A percentile compares a stretch with the other conserved stretches of the same genome.
Evolutionary conservation across 2,329 filamentous ascomycete species (phyloP).

Genomic region (Hypomyces rosellus): DNA sequence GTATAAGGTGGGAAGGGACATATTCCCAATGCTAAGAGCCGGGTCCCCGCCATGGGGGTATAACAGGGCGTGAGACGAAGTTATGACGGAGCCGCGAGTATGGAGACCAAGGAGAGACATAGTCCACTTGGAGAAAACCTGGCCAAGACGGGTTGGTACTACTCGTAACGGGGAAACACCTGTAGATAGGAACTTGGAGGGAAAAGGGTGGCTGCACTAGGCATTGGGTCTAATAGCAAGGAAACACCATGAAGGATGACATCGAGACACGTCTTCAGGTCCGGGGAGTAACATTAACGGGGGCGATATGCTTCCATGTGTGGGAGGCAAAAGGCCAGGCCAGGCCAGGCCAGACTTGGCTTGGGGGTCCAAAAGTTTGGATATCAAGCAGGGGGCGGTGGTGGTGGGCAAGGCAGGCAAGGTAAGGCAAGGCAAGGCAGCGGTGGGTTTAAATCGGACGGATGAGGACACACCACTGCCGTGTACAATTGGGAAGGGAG

Average conservation of each 20-base stretch:
- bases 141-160: conserved; percentile 19
- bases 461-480: conserved; percentile 21
- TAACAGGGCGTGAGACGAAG: conserved; percentile 5
- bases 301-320: not conserved
- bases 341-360: conserved; percentile 5
- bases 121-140: conserved; percentile 13
- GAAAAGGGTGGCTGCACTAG: conserved; percentile 25
- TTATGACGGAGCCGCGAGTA: conserved; percentile 9
- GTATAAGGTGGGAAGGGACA: conserved; percentile 6
- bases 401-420: not conserved
- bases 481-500: not conserved
- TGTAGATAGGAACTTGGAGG: not conserved
- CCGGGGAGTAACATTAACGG: conserved; percentile 5
- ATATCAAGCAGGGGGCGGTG: not conserved
- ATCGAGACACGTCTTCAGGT: conserved; percentile 7
- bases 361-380: no score
- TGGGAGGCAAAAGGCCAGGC: conserved; percentile 8
- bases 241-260: conserved; percentile 15
- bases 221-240: conserved; percentile 17
- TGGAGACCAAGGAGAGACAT: conserved; percentile 4
- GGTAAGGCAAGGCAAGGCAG: no score
- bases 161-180: conserved; percentile 15
- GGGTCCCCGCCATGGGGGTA: not conserved
- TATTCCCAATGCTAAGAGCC: not conserved
- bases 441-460: conserved; percentile 9